Percentiles rank a stretch among this genome's conserved stretches.
These are phyloP conservation scores for Hypoxylon fragiforme DNA, from an alignment of 495 filamentous ascomycete species.

Conservation along the genomic window DNA sequence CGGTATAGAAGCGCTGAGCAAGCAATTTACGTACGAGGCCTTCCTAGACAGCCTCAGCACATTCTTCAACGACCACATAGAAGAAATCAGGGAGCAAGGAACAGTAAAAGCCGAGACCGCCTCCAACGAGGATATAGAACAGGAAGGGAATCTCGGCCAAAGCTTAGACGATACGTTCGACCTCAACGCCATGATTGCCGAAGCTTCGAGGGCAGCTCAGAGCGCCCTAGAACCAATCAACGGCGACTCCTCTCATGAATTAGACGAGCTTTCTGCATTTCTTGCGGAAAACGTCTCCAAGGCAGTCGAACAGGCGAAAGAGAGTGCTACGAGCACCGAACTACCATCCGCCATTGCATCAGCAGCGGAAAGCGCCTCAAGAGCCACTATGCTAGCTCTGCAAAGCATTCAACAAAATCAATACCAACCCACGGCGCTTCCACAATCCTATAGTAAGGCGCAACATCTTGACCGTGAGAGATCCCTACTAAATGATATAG, in stretches of 20 bases:
- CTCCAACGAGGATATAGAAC: slow-evolving; percentile 37
- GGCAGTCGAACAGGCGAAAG: slow-evolving; percentile 38
- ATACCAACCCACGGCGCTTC: slow-evolving; percentile 40
- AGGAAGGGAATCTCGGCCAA: slow-evolving; percentile 14
- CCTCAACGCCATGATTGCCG: slow-evolving; percentile 39
- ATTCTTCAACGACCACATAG: slow-evolving; percentile 76
- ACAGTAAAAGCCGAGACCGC: slow-evolving; percentile 45
- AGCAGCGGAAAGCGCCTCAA: slow-evolving; percentile 38
- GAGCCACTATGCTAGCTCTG: slow-evolving; percentile 37
- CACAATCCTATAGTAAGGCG: slow-evolving; percentile 37
- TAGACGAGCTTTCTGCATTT: slow-evolving; percentile 38
- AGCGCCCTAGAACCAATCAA: slow-evolving; percentile 16
- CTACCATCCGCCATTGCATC: slow-evolving; percentile 38
- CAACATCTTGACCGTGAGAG: neutral
- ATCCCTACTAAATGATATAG: slow-evolving; percentile 11
- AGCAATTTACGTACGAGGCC: slow-evolving; percentile 79
- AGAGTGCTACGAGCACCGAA: slow-evolving; percentile 27
- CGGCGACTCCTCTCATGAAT: slow-evolving; percentile 18
- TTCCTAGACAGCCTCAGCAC: slow-evolving; percentile 73
- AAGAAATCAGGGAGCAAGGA: slow-evolving; percentile 59
- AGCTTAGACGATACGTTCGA: slow-evolving; percentile 29
- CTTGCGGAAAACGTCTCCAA: slow-evolving; percentile 39
- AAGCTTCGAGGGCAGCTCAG: slow-evolving; percentile 38
- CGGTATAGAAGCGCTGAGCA: slow-evolving; percentile 57
- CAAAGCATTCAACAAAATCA: slow-evolving; percentile 40